Conservation (phyloP, 2,329 filamentous ascomycete species). For the Claviceps spartinae region DNA sequence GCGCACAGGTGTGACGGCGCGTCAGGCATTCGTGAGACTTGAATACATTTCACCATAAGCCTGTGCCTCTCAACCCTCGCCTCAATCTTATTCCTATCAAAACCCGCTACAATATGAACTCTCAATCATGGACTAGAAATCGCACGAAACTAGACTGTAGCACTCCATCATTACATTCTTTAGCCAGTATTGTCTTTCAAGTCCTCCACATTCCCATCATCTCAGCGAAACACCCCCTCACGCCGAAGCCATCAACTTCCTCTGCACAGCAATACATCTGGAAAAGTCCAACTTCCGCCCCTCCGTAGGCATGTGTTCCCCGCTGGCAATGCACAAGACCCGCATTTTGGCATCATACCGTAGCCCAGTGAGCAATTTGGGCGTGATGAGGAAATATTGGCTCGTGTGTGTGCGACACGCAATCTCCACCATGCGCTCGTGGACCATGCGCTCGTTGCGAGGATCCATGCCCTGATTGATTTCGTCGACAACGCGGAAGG, state of each 20-base stretch:
- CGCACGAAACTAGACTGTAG: too few relatives aligned
- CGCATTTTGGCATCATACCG: conserved; percentile 86
- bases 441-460: conserved; percentile 94
- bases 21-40: too few relatives aligned
- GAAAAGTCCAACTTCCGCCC: conserved; percentile 36
- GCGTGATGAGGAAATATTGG: conserved; percentile 94
- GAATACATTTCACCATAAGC: too few relatives aligned
- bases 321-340: conserved; percentile 84
- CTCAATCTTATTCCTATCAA: too few relatives aligned
- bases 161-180: too few relatives aligned
- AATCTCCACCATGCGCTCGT: conserved; percentile 96
- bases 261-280: conserved; percentile 31
- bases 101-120: too few relatives aligned
- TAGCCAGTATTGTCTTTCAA: too few relatives aligned
- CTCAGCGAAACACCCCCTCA: conserved; percentile 3
- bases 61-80: too few relatives aligned
- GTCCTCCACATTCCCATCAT: too few relatives aligned
- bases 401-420: conserved; percentile 71
- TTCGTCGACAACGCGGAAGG: conserved; percentile 96
- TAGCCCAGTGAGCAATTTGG: conserved; percentile 77
- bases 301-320: conserved; percentile 54
- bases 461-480: conserved; percentile 99
- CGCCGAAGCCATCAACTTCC: conserved; percentile 22
- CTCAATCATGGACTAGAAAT: too few relatives aligned
- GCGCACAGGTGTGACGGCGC: too few relatives aligned